Evolutionary conservation across 352 stramenopile species (phyloP), one percentile per base, ranked within the genome.

Genomic region (Phytophthora colocasiae): DNA sequence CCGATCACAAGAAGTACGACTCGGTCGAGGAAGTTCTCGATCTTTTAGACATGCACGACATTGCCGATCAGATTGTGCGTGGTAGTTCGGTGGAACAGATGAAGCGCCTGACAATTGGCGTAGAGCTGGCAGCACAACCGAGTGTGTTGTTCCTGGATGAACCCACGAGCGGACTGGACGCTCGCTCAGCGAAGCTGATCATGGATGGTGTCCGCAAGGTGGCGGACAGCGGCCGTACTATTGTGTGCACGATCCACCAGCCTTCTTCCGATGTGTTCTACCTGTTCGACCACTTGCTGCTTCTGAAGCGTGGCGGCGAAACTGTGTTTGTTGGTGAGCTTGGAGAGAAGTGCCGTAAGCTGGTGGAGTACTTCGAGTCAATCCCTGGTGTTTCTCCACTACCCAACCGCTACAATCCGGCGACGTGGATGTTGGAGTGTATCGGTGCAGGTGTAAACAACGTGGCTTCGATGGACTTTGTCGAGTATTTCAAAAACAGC

Each of bases 201-300:
- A 90, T 96, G 57, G 75, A 90, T 15, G 77, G 93, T 1, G 75
- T 97, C 11, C 86, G 91, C 46, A 92, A 93, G 58, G 78, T 97
- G 45, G 85, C 90, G 2, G 58, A 63, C 40, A 79, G 71, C 31
- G 87, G 89, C 3, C 62, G 78, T 4, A 92, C 81, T 15, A 80
- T 98, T 19, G 67, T 97, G 2, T 96, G 92, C 45, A 97, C 90
- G 27, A 98, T 98, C 69, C 92, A 98, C 67, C 92, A 98, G 71
- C 92, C 92, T 22, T 84, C 78, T n/a, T 90, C 80, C 2, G 85
- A 97, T 52, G 83, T 97, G 5, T 96, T 97, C 19, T 81, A 85
- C 14, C 80, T 86, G 36, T 96, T 96, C 63, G 88, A 97, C 66
- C 75, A 84, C 51, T 54, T 96, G 9, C 75, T 96, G 45, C 59